These are phyloP conservation scores for Aureobasidium uvarum DNA, from an alignment of 2,329 filamentous ascomycete genomes.

Conservation along the genomic window DNA sequence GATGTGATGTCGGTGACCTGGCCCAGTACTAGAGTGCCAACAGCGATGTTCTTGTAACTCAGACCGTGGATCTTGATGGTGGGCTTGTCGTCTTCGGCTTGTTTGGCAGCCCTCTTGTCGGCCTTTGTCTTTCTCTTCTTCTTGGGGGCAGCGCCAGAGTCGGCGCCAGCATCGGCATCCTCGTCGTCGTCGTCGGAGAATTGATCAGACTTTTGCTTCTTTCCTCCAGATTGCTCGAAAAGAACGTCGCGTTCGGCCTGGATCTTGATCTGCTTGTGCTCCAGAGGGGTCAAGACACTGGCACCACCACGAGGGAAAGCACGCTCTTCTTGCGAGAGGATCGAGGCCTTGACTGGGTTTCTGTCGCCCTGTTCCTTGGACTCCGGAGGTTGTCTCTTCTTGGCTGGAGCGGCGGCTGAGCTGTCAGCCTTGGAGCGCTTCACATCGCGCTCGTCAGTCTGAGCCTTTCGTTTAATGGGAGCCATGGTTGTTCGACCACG, in stretches of 20 bases:
- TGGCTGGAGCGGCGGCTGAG: neutral
- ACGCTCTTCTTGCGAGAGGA: slow-evolving; percentile 73
- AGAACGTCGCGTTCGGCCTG: slow-evolving; percentile 90
- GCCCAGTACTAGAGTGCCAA: slow-evolving; percentile 83
- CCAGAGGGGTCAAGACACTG: slow-evolving; percentile 84
- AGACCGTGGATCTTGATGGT: slow-evolving; percentile 75
- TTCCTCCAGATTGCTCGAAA: slow-evolving; percentile 73
- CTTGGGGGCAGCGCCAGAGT: slow-evolving; percentile 46
- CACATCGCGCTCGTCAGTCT: slow-evolving; percentile 38
- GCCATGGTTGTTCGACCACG: slow-evolving; percentile 40
- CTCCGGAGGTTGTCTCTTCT: slow-evolving; percentile 32
- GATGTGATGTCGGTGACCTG: slow-evolving; percentile 79
- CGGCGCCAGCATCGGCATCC: slow-evolving; percentile 35
- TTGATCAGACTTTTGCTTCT: slow-evolving; percentile 54
- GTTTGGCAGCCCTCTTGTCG: slow-evolving; percentile 42
- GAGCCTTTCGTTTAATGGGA: slow-evolving; percentile 49
- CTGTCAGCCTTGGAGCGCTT: slow-evolving; percentile 39
- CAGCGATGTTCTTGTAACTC: slow-evolving; percentile 72
- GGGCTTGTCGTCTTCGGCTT: slow-evolving; percentile 46
- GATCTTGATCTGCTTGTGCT: slow-evolving; percentile 94
- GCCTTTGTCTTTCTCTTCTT: slow-evolving; percentile 53
- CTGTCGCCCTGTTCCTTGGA: slow-evolving; percentile 35
- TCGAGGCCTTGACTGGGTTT: slow-evolving; percentile 41
- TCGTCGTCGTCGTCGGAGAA: slow-evolving; percentile 46
- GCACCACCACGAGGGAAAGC: slow-evolving; percentile 91